Evolutionary conservation across 2,329 filamentous ascomycete species (phyloP).

Genomic region (Geosmithia flava): DNA sequence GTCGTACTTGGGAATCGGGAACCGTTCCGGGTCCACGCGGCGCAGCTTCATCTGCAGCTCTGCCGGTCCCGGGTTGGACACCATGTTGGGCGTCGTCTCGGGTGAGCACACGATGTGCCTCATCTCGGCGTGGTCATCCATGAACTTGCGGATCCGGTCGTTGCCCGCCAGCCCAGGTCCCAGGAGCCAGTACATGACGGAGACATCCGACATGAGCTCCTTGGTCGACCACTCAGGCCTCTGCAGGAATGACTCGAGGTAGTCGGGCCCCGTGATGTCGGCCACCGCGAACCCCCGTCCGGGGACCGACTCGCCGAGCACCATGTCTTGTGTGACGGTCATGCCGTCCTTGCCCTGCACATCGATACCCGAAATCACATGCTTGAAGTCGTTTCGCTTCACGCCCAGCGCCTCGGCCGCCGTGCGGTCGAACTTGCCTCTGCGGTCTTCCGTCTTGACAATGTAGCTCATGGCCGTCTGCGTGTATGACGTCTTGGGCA

Average conservation of each 20-base stretch:
- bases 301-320: conserved; percentile 53
- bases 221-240: conserved; percentile 60
- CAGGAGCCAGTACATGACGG: conserved; percentile 70
- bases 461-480: conserved; percentile 74
- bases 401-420: conserved; percentile 57
- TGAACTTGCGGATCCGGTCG: conserved; percentile 54
- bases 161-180: conserved; percentile 55
- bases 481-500: conserved; percentile 53
- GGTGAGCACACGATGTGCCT: conserved; percentile 68
- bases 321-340: conserved; percentile 74
- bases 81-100: conserved; percentile 63
- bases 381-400: conserved; percentile 38
- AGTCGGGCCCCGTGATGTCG: conserved; percentile 61
- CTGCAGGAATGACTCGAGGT: conserved; percentile 56
- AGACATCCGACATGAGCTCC: conserved; percentile 54
- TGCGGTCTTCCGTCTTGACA: conserved; percentile 59
- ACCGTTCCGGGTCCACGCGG: conserved; percentile 61
- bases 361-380: conserved; percentile 49
- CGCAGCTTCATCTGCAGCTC: conserved; percentile 56
- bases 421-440: conserved; percentile 67
- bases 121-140: conserved; percentile 44
- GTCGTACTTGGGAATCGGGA: conserved; percentile 55
- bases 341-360: conserved; percentile 53
- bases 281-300: conserved; percentile 69
- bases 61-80: conserved; percentile 57